Base-by-base conservation (phyloP, 225 moss, liverwort and hornwort genomes). In the Climacium dendroides region DNA sequence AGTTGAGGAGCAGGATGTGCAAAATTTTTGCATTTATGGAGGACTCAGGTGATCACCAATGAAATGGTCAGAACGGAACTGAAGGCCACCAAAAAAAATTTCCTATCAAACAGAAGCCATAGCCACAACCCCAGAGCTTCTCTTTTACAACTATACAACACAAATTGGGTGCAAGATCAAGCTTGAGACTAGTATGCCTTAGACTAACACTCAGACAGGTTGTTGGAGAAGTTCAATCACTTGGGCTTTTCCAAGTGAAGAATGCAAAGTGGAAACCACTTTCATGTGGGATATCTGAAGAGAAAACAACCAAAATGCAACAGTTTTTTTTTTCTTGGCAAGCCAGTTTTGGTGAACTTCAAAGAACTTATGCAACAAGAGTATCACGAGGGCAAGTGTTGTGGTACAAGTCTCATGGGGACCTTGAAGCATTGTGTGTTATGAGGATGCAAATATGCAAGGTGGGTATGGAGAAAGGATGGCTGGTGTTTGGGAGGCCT, bases 331-430 rank as follows among this genome's bases (percentile, higher is more conserved):
- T 65, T 10, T 20, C 3, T 1, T 37, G 4, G 4, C 22, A 66
- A 66, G 22, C 22, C 2, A n/a, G 12, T n/a, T n/a, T 1, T 66
- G 2, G 66, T n/a, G 0, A 1, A 5, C 20, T n/a, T 66, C 11
- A 20, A 2, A 66, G n/a, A n/a, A n/a, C n/a, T n/a, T 3, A n/a
- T 20, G 11, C 11, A 20, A 1, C 66, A n/a, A n/a, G 17, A 32
- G 3, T 11, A 20, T 70, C 8, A 41, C 0, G 5, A 70, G 41
- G 25, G 15, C 41, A 70, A 70, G 15, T 24, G 8, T 39, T 41
- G 70, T 1, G 0, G 8, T 7, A 69, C 14, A 70, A 70, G 70
- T 19, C 7, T 24, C 41, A 7, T 25, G 0, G 0, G 41, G 15
- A 25, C 70, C 25, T 41, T 0, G 4, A 1, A 70, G 25, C 41